Percentiles rank a stretch among this genome's conserved stretches.
Conservation (phyloP, 2,329 filamentous ascomycete genomes). For the Ceratocystis albifundus region DNA sequence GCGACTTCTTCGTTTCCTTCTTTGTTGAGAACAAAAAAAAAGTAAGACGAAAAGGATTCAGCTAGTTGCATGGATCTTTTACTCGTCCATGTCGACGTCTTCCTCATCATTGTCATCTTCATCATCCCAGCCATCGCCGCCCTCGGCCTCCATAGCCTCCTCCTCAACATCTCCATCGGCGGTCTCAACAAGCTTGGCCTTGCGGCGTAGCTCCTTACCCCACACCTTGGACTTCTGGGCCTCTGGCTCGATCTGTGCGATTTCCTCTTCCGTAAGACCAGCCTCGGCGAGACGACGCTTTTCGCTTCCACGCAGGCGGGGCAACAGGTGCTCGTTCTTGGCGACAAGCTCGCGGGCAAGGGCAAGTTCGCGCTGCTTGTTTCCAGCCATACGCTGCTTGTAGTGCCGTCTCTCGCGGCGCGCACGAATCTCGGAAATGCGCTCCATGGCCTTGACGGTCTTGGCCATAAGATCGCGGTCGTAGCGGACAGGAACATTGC, state of each 20-base stretch:
- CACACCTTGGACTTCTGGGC: constrained; percentile 33
- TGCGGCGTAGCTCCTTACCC: constrained; percentile 33
- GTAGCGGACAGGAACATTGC: constrained; percentile 92
- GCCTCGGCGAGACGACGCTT: constrained; percentile 47
- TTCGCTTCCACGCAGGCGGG: constrained; percentile 55
- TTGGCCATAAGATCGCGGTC: constrained; percentile 80
- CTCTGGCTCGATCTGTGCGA: constrained; percentile 36
- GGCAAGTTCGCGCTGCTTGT: constrained; percentile 69
- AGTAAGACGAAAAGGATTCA: constrained; percentile 12
- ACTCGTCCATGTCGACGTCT: constrained; percentile 36
- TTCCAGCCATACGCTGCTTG: constrained; percentile 84
- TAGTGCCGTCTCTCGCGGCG: constrained; percentile 86
- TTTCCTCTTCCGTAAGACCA: constrained; percentile 39
- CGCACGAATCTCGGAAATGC: constrained; percentile 72
- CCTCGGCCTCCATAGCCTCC: constrained; percentile 25
- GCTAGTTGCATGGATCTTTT: constrained; percentile 24
- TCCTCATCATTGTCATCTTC: constrained; percentile 29
- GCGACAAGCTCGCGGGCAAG: constrained; percentile 77
- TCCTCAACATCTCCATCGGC: constrained; percentile 28
- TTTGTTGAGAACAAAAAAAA: too few relatives aligned
- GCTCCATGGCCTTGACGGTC: constrained; percentile 84
- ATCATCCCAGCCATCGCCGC: constrained; percentile 28
- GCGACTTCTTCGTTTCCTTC: background rate
- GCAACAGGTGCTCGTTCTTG: constrained; percentile 85
- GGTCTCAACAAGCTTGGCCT: constrained; percentile 23